phyloP scores from a whole-genome alignment of 148 eudicot species.

The Fagopyrum esculentum region DNA sequence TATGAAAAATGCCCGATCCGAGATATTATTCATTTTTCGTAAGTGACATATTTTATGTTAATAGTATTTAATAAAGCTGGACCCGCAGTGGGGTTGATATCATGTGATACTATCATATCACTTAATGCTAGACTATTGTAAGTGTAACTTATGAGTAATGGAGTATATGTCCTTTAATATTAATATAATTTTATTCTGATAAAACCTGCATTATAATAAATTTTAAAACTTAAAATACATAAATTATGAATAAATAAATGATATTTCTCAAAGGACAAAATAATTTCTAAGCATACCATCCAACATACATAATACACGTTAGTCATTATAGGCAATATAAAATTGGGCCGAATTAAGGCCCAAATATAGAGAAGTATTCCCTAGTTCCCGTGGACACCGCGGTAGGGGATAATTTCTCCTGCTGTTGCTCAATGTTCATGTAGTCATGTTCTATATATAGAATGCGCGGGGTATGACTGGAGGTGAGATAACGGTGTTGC shows the following conservation, averaged over 20 bases:
- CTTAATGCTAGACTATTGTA: not conserved
- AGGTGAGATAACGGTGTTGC: not conserved
- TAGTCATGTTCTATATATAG: not conserved
- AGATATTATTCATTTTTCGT: not conserved
- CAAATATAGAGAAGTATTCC: not conserved
- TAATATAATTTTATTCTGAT: too few relatives aligned
- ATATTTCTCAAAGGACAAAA: too few relatives aligned
- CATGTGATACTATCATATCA: not conserved
- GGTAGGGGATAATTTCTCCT: not conserved
- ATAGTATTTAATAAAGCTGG: not conserved
- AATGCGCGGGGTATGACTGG: not conserved
- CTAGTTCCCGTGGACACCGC: not conserved
- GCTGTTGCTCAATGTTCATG: not conserved
- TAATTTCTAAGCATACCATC: too few relatives aligned
- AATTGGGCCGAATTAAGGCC: not conserved
- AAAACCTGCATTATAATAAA: too few relatives aligned
- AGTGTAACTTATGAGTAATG: not conserved
- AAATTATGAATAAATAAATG: too few relatives aligned
- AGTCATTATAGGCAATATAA: not conserved
- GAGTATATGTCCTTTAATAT: not conserved
- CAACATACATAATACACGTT: not conserved
- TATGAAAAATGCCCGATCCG: not conserved
- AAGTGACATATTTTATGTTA: not conserved
- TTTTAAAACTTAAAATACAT: too few relatives aligned
- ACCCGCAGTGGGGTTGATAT: not conserved